phyloP scores from a whole-genome alignment of 2,329 filamentous ascomycete species.

The Talaromyces amestolkiae region DNA sequence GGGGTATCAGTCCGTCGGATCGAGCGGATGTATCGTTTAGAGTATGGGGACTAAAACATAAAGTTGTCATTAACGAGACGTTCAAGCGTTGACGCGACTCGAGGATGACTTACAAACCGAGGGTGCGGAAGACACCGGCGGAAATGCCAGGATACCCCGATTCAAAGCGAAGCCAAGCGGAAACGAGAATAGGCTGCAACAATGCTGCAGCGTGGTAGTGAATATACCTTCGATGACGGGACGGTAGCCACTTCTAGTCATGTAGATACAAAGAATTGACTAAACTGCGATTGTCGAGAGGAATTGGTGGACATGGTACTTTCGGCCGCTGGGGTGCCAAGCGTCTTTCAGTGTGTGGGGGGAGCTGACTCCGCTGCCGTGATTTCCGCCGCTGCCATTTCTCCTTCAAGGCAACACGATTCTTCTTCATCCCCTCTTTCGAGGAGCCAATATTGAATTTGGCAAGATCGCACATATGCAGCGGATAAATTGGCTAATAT shows the following conservation, averaged over 20 bases:
- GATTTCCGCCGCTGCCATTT: not conserved
- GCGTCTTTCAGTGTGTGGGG: slow-evolving; percentile 3
- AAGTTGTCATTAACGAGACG: not conserved
- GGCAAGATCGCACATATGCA: no score
- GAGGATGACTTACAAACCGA: not conserved
- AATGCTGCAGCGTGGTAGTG: not conserved
- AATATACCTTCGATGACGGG: not conserved
- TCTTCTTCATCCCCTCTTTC: not conserved
- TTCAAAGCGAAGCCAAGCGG: slow-evolving; percentile 1
- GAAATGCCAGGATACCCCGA: slow-evolving; percentile 1
- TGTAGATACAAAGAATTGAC: not conserved
- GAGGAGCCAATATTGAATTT: not conserved
- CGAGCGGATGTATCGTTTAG: not conserved
- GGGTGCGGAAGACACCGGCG: not conserved
- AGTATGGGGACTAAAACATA: not conserved
- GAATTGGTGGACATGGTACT: not conserved
- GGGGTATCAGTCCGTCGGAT: not conserved
- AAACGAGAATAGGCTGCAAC: not conserved
- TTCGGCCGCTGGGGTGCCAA: not conserved
- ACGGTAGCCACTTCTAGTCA: not conserved
- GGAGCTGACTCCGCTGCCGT: not conserved
- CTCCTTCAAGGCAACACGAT: not conserved
- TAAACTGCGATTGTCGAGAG: not conserved
- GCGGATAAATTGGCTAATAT: not conserved
- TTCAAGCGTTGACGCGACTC: not conserved